Evolutionary conservation across 2,329 filamentous ascomycete species (phyloP), one percentile per base, ranked within the genome.

Genomic region (Claviceps sp.): DNA sequence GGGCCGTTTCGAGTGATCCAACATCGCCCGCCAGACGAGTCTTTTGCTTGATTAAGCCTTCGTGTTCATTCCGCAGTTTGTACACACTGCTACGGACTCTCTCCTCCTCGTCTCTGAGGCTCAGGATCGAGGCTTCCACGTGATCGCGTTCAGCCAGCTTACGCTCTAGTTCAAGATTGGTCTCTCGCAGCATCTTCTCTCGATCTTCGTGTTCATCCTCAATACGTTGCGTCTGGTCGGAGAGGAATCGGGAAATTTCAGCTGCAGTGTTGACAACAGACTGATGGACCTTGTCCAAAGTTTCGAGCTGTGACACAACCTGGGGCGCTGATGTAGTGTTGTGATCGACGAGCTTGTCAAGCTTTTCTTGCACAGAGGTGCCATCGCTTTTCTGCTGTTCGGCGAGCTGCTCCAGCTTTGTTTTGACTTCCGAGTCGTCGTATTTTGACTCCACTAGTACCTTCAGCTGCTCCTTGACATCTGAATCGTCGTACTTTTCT

Each of bases 1-100:
- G 77, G 1, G 93, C 91, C 8, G 89, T 97, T 65, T 97, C 89
- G 2, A 98, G 78, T 8, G 89, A 87, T 5, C 89, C 90, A 1
- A 98, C 84, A 59, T 98, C 90, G 24, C 88, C 89, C 10, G 82
- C 82, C 30, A 96, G 74, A 52, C 84, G 81, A 46, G 83, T 82
- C 72, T 90, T 95, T 62, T 94, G 87, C 53, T 82, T 78, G 13
- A 77, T 75, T 52, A 97, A 73, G 49, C 81, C 80, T 54, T 95
- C 89, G 55, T 87, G 82, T 62, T 93, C 87, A 0, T 72, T 73
- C 50, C 78, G 76, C 26, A 90, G 70, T 8, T 71, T 67, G 19
- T 77, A 70, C 22, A 88, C 75, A 24, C 75, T 75, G 46, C 76
- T 71, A 34, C 72, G 74, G 22, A 82, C 66, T 43, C 73, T 70